Base-by-base conservation (phyloP, 1,139 yeast species). In the Geotrichum bryndzae region DNA sequence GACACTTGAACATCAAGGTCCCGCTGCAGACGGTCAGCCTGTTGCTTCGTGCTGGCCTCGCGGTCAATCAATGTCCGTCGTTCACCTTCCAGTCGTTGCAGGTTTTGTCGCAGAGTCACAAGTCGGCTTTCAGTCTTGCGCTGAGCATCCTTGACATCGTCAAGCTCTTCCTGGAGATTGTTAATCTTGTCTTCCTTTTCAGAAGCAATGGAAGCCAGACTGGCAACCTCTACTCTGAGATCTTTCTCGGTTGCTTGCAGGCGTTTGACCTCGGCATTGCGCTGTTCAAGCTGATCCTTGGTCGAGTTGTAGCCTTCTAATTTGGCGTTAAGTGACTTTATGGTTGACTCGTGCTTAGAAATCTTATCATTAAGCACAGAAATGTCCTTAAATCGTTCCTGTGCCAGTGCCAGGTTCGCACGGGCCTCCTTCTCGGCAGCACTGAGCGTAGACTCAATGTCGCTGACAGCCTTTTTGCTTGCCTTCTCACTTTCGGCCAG, bases 171-270 rank as follows among this genome's bases (percentile, higher is more conserved):
- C 11, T 13, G n/a, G 6, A 69, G 57, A 22, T 64, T 65, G 18
- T 51, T 62, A 13, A 69, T 59, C 7, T 53, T 51, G 31, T 65
- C 63, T 22, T 70, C 72, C 54, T 67, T 68, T 1, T 67, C 69
- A 6, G 66, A 51, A n/a, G 66, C 53, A 27, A 61, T 53, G 2
- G 67, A 70, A 35, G 73, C 72, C n/a, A 76, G 57, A 4, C 68
- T 58, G 1, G 66, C 64, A 13, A 73, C 74, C 41, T 74, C 74
- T 23, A 69, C 69, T 22, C 68, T 68, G n/a, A 75, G 56, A 0
- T 63, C 63, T 51, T 61, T 61, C 51, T 65, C 67, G 35, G 63
- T 31, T 52, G 64, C 67, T 56, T 61, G 22, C 60, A 64, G 51
- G 18, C 46, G 52, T 18, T 54, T 56, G 11, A 58, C 54, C 18